Percentiles rank a stretch among this genome's conserved stretches.
Conservation (phyloP, 2,329 filamentous ascomycete species). For the Blumeriella jaapii region DNA sequence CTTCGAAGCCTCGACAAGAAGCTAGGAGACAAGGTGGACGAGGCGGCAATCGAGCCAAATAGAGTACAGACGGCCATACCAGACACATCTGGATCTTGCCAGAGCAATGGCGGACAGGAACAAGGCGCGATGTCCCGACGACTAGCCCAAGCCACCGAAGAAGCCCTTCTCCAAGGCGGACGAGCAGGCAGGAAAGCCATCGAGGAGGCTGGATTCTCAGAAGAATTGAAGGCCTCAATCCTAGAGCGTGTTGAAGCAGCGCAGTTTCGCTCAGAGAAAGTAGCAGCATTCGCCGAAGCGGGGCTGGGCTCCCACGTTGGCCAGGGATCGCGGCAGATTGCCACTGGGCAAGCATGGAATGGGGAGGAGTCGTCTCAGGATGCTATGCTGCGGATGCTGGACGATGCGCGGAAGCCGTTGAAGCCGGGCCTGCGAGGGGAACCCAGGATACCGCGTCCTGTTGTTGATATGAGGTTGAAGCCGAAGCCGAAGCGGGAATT, state of each 20-base stretch:
- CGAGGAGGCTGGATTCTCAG: slow-evolving; percentile 51
- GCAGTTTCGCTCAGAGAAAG: slow-evolving; percentile 40
- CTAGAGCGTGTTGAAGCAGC: slow-evolving; percentile 44
- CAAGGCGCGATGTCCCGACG: slow-evolving; percentile 39
- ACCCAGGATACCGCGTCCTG: slow-evolving; percentile 32
- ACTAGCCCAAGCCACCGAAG: slow-evolving; percentile 51
- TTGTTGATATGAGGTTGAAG: slow-evolving; percentile 42
- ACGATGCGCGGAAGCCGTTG: slow-evolving; percentile 67
- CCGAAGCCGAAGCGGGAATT: slow-evolving; percentile 30
- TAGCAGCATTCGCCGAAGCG: slow-evolving; percentile 37
- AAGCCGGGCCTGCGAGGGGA: slow-evolving; percentile 36
- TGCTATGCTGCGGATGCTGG: slow-evolving; percentile 71
- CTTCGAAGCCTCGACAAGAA: slow-evolving; percentile 12
- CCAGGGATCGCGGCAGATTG: slow-evolving; percentile 55
- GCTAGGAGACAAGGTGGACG: slow-evolving; percentile 8
- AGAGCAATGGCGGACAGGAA: slow-evolving; percentile 10
- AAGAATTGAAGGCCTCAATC: slow-evolving; percentile 48
- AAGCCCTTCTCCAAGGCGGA: slow-evolving; percentile 47
- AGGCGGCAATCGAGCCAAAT: slow-evolving; percentile 11
- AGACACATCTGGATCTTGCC: neutral
- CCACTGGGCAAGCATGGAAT: slow-evolving; percentile 61
- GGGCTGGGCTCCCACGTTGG: slow-evolving; percentile 47
- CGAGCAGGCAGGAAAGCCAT: slow-evolving; percentile 46
- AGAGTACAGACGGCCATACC: slow-evolving; percentile 3
- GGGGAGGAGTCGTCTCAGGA: slow-evolving; percentile 67